Percentiles rank a stretch among this genome's conserved stretches.
Conservation (phyloP, 2,329 filamentous ascomycete species). For the Fusarium nanum region DNA sequence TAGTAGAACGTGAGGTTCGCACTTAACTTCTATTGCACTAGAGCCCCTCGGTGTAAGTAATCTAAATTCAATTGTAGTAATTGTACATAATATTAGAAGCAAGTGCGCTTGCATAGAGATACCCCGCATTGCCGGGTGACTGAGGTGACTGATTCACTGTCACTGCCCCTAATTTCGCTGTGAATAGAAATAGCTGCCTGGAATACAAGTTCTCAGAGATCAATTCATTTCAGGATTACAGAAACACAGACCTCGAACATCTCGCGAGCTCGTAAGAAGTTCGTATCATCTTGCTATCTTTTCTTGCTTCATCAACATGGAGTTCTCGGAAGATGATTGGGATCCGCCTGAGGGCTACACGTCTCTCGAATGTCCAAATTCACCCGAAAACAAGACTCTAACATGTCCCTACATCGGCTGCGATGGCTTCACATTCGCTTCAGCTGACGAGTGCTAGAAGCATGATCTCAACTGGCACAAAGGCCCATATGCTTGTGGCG, state of each 20-base stretch:
- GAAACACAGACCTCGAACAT: neutral
- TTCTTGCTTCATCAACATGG: neutral
- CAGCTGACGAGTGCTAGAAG: slow-evolving; percentile 35
- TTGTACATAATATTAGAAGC: accelerated
- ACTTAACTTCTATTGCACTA: neutral
- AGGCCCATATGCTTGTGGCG: slow-evolving; percentile 35
- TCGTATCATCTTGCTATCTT: neutral
- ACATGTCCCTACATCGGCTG: slow-evolving; percentile 43
- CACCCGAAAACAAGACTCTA: slow-evolving; percentile 18
- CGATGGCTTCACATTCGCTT: slow-evolving; percentile 42
- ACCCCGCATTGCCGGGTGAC: neutral
- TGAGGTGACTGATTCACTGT: neutral
- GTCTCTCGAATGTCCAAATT: slow-evolving; percentile 23
- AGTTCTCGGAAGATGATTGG: neutral
- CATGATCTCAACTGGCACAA: slow-evolving; percentile 45
- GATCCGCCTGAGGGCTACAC: slow-evolving; percentile 27
- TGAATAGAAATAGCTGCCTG: neutral
- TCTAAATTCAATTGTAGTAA: accelerated
- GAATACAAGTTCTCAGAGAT: neutral
- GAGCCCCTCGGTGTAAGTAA: neutral
- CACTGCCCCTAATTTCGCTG: neutral
- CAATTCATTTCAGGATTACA: neutral
- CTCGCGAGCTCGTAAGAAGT: neutral
- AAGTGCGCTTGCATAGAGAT: neutral
- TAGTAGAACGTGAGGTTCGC: neutral